Percentiles rank a stretch among this genome's conserved stretches.
These are phyloP conservation scores for Malassezia cuniculi DNA, from an alignment of 1,284 basidiomycete species.

Conservation along the genomic window DNA sequence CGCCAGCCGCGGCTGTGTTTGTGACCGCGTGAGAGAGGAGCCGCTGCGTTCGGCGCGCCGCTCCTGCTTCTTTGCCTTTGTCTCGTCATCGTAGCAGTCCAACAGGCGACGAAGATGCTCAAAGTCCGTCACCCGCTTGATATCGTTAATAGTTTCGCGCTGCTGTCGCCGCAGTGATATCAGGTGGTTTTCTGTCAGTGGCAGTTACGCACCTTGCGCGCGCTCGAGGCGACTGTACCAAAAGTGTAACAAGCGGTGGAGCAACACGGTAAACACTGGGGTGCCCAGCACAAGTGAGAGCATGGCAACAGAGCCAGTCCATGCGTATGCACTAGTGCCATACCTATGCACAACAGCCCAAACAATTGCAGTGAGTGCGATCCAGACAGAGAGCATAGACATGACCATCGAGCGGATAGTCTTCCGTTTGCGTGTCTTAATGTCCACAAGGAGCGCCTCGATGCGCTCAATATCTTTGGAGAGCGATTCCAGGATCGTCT, in stretches of 20 bases:
- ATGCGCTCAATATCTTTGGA: conserved; percentile 48
- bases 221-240: conserved; percentile 8
- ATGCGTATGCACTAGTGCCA: background rate
- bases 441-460: conserved; percentile 70
- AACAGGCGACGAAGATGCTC: conserved; percentile 79
- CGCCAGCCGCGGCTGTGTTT: background rate
- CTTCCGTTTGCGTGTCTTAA: conserved; percentile 70
- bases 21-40: background rate
- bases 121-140: conserved; percentile 94
- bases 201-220: conserved; percentile 1
- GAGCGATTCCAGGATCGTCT: conserved; percentile 49
- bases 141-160: conserved; percentile 77
- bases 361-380: conserved; percentile 66
- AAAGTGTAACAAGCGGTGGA: conserved; percentile 5
- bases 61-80: background rate
- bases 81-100: conserved; percentile 68
- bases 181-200: conserved; percentile 58
- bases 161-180: conserved; percentile 64
- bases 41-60: background rate
- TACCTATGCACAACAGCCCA: conserved; percentile 50
- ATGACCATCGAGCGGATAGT: conserved; percentile 66
- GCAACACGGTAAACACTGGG: conserved; percentile 3
- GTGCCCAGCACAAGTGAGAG: conserved; percentile 8
- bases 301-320: conserved; percentile 2
- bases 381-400: conserved; percentile 61